Base-by-base conservation (phyloP, 306 rosid species). In the Inga leiocalycina region DNA sequence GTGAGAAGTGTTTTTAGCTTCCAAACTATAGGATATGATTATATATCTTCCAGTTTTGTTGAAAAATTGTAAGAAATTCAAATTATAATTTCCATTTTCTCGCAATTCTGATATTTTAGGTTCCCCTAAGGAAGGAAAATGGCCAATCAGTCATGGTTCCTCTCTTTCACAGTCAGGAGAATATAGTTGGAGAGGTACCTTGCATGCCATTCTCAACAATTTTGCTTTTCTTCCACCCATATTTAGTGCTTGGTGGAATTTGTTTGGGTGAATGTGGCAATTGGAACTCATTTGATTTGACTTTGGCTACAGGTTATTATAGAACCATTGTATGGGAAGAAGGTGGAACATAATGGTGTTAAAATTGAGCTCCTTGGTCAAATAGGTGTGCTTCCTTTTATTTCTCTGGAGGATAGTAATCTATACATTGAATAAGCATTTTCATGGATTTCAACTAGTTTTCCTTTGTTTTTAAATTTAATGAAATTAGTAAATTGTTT, bases 351-450 rank as follows among this genome's bases (percentile, higher is more conserved):
- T 81, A 86, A 81, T 75, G 89, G 91, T 74, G 57, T 88, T 39
- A 88, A 88, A 81, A 75, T 86, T 75, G 91, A 88, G 86, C 89
- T 88, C 39, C 91, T 88, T 35, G 89, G 91, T 56, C 91, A 83
- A 79, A 88, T 86, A 83, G 91, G 91, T 86, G 59, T 57, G 87
- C 79, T 83, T 78, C 37, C 77, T 75, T 49, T 6, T 39, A 15
- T 67, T 61, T 8, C 37, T 80, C 41, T 48, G 17, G 32, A 35
- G 35, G 44, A 69, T 41, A 57, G 16, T 13, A 64, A 71, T 84
- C 2, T 67, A 15, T 15, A 65, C 32, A 37, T 44, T 37, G 41
- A 65, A 30, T 32, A 8, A 52, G 62, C 49, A 32, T 44, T 45
- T 76, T 24, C 30, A 56, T 43, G 30, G 57, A 22, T 39, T 59